phyloP scores from a whole-genome alignment of 2,329 filamentous ascomycete genomes.

The Colletotrichum chlorophyti region DNA sequence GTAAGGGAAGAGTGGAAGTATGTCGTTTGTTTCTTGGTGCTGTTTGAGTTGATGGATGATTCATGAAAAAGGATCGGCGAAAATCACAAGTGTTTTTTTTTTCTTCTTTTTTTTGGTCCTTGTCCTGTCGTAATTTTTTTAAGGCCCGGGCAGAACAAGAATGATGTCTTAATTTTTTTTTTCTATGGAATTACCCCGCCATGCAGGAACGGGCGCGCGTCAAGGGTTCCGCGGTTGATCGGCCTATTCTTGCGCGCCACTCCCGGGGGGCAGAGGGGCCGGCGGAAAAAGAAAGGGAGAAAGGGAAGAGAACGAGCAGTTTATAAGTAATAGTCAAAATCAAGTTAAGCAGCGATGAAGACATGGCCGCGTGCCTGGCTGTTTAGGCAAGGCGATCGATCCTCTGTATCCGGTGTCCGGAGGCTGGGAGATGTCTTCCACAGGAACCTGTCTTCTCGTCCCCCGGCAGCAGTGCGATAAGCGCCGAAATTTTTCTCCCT shows the following conservation, averaged over 20 bases:
- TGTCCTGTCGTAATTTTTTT: slow-evolving; percentile 4
- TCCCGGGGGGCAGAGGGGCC: neutral
- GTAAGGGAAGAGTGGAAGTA: slow-evolving; percentile 1
- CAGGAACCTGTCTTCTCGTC: too few species aligned
- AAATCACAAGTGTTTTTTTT: too few species aligned
- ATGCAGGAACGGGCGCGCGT: slow-evolving; percentile 28
- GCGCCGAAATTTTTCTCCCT: neutral
- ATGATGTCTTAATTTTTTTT: slow-evolving; percentile 5
- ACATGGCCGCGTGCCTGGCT: too few species aligned
- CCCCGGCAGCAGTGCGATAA: too few species aligned
- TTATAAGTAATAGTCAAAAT: too few species aligned
- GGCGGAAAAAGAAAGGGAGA: neutral
- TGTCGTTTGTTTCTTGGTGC: neutral
- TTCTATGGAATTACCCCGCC: slow-evolving; percentile 28
- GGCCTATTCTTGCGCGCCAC: slow-evolving; percentile 13
- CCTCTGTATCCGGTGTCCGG: too few species aligned
- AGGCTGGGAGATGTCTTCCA: too few species aligned
- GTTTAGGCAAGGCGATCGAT: too few species aligned
- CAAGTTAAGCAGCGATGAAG: too few species aligned
- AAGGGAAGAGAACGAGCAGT: neutral
- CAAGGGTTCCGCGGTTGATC: slow-evolving; percentile 25
- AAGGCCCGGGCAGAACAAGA: slow-evolving; percentile 2
- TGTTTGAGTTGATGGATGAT: too few species aligned
- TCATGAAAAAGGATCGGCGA: neutral
- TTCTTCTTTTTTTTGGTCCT: too few species aligned